Conservation (phyloP, 1,284 basidiomycete genomes). For the Chiua sp. region DNA sequence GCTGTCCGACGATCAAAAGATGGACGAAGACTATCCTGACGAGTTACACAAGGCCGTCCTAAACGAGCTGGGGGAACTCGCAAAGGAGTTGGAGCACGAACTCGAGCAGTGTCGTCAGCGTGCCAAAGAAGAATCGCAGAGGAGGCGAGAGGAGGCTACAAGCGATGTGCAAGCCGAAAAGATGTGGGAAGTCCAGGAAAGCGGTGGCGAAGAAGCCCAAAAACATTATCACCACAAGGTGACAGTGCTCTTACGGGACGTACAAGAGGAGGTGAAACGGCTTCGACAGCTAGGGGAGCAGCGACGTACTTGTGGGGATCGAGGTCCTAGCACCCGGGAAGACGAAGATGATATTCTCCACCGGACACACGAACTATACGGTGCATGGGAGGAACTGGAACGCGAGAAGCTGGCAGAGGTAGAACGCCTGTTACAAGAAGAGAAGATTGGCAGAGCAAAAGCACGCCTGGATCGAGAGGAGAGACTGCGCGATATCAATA, state of each 20-base stretch:
- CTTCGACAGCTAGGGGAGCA: conserved; percentile 15
- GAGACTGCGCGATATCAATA: not conserved
- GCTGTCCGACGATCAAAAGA: conserved; percentile 12
- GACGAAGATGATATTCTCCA: conserved; percentile 23
- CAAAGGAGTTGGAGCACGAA: conserved; percentile 15
- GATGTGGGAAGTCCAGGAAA: conserved; percentile 5
- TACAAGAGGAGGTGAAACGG: not conserved
- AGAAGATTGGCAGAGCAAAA: not conserved
- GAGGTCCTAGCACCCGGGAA: conserved; percentile 30
- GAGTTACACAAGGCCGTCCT: conserved; percentile 31
- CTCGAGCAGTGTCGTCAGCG: conserved; percentile 27
- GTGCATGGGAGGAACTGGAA: not conserved
- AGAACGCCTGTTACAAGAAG: conserved; percentile 2
- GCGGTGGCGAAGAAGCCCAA: not conserved
- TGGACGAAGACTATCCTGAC: conserved; percentile 26
- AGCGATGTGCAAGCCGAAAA: conserved; percentile 23
- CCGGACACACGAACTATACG: not conserved
- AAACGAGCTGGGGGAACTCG: conserved; percentile 24
- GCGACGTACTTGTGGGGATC: conserved; percentile 20
- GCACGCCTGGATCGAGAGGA: conserved; percentile 6
- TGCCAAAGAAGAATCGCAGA: conserved; percentile 17
- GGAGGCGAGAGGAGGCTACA: conserved; percentile 13
- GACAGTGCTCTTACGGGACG: conserved; percentile 2
- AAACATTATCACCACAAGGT: conserved; percentile 12
- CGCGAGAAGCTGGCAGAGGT: conserved; percentile 8